Evolutionary conservation across 2,329 filamentous ascomycete genomes (phyloP).

Genomic region (Colletotrichum destructivum): DNA sequence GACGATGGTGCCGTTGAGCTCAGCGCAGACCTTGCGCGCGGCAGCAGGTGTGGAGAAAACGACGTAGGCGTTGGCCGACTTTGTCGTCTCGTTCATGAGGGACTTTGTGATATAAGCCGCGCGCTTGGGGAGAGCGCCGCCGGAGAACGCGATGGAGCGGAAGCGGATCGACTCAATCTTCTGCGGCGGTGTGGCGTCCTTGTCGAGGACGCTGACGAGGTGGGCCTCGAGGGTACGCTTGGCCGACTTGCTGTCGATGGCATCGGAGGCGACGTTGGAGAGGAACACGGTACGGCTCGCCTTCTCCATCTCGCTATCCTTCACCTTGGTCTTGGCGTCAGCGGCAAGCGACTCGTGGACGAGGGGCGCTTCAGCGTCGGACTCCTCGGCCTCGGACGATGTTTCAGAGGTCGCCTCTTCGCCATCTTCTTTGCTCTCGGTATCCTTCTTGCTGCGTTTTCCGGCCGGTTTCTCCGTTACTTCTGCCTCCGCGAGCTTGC

Average conservation of each 20-base stretch:
- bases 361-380: slow-evolving; percentile 60
- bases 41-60: slow-evolving; percentile 85
- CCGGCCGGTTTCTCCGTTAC: slow-evolving; percentile 66
- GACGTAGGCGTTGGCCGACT: slow-evolving; percentile 93
- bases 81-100: slow-evolving; percentile 91
- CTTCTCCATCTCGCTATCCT: slow-evolving; percentile 80
- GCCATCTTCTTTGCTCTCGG: slow-evolving; percentile 64
- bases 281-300: slow-evolving; percentile 92
- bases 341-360: slow-evolving; percentile 72
- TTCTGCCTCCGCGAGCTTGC: slow-evolving; percentile 73
- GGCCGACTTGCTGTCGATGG: slow-evolving; percentile 85
- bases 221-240: slow-evolving; percentile 85
- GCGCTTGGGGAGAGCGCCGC: slow-evolving; percentile 85
- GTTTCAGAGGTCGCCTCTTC: slow-evolving; percentile 56
- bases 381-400: slow-evolving; percentile 55
- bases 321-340: slow-evolving; percentile 63
- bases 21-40: slow-evolving; percentile 81
- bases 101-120: slow-evolving; percentile 95
- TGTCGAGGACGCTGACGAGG: slow-evolving; percentile 80
- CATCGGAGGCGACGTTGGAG: slow-evolving; percentile 87
- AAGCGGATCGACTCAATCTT: slow-evolving; percentile 94
- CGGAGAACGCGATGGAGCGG: slow-evolving; percentile 90
- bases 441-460: slow-evolving; percentile 65
- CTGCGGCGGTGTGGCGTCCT: slow-evolving; percentile 68
- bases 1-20: slow-evolving; percentile 87